These are phyloP conservation scores for Aspergillus ochraceus DNA, from an alignment of 2,329 filamentous ascomycete species.

Conservation along the genomic window DNA sequence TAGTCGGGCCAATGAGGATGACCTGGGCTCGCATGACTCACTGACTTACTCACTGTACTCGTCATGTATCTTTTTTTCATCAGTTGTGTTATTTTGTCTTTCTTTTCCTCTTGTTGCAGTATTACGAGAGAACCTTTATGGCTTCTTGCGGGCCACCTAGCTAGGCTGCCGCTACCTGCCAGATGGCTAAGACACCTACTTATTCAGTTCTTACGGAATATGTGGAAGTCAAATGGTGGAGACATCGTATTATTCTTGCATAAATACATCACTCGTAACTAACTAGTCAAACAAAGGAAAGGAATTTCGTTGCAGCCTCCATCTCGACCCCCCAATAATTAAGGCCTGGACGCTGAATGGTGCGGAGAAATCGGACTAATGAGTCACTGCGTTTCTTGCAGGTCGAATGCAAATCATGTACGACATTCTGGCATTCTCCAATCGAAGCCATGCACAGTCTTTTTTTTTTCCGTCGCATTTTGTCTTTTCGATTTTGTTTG, in stretches of 20 bases:
- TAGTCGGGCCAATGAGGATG: neutral
- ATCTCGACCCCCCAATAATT: neutral
- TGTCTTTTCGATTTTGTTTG: constrained; percentile 2
- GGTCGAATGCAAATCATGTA: neutral
- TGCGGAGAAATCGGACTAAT: neutral
- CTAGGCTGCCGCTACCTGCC: no score
- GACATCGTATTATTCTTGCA: neutral
- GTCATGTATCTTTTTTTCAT: no score
- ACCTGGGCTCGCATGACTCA: neutral
- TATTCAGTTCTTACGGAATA: no score
- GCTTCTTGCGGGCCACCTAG: no score
- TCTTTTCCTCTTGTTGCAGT: no score
- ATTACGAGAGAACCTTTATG: no score
- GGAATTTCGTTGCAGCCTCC: neutral
- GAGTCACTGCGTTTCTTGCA: neutral
- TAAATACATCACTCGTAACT: neutral
- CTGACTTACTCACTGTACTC: no score
- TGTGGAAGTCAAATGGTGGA: neutral
- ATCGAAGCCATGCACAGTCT: neutral
- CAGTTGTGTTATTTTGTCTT: no score
- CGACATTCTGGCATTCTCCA: neutral
- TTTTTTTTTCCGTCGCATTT: neutral
- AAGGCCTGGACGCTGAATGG: neutral
- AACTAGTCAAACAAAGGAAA: neutral
- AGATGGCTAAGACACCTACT: no score